phyloP scores from a whole-genome alignment of 2,329 filamentous ascomycete genomes.

The Alternaria gaisen region DNA sequence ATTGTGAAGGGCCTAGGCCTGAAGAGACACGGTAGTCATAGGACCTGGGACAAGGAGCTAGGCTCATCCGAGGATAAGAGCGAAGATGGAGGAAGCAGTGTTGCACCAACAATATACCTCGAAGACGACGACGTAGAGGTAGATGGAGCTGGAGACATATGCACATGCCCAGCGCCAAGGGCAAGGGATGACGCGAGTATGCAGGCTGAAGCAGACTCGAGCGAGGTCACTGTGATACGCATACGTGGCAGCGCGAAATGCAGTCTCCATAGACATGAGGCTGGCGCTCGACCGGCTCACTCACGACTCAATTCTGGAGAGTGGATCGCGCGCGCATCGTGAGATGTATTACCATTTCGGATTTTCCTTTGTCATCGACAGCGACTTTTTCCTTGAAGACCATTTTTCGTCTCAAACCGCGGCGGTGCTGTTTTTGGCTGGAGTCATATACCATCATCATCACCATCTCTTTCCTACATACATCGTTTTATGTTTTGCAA shows the following conservation, averaged over 20 bases:
- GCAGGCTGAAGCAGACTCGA: constrained; percentile 5
- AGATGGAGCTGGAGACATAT: not conserved
- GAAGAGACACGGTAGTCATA: not conserved
- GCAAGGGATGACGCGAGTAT: not conserved
- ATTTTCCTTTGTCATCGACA: not conserved
- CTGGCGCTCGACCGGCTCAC: not conserved
- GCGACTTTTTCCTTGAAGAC: not conserved
- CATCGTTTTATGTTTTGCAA: not conserved
- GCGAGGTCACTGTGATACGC: constrained; percentile 3
- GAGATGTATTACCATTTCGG: not conserved
- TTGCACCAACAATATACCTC: not conserved
- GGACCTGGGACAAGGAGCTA: not conserved
- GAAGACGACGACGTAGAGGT: not conserved
- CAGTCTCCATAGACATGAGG: not conserved
- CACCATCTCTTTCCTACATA: not conserved
- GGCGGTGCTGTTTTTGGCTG: not conserved
- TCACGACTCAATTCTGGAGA: not conserved
- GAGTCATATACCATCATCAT: constrained; percentile 7
- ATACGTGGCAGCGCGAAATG: not conserved
- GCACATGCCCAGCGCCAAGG: not conserved
- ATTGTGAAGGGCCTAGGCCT: not conserved
- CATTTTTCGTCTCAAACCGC: not conserved
- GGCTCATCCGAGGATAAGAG: not conserved
- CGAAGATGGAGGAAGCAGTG: not conserved
- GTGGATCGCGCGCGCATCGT: not conserved